Base-by-base conservation (phyloP, 2,329 filamentous ascomycete species). In the Verticillium alfalfae region DNA sequence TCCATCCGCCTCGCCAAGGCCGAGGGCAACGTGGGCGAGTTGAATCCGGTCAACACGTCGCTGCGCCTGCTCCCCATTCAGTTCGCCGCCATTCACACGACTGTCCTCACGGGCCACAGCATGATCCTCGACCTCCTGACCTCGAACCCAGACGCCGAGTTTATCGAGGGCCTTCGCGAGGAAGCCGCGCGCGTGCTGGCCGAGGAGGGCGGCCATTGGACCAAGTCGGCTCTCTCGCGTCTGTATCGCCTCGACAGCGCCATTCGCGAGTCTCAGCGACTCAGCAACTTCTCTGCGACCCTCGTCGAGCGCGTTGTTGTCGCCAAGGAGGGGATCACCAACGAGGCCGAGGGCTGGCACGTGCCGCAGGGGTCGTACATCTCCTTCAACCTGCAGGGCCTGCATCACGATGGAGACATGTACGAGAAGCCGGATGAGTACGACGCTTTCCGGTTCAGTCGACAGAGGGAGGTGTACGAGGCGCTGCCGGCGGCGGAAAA, bases 21-120 rank as follows among this genome's bases (percentile, higher is more conserved):
- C 0, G 83, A 85, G 60, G 73, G 73, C 6, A 73, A 73, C 4
- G 2, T 60, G 0, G 67, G 68, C 9, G 82, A 86, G 61, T 74
- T 84, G 26, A 71, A 80, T 31, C 77, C 83, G 0, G 67, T 73
- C 2, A 75, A 76, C 52, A 78, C 87, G 16, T 80, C 82, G 2
- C 78, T 81, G 63, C 76, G 81, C 15, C 70, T 87, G 5, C 71
- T 87, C 39, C 81, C 83, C 0, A 73, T 87, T 54, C 81, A 86
- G 67, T 86, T 87, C 63, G 84, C 83, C 2, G 80, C 83, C 18
- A 84, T 86, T 34, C 84, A 87, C 70, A 87, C 84, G 1, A 85
- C 84, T 0, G 77, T 80, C 7, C 66, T 85, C 13, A 84, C 83
- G 0, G 77, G 79, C 2, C 78, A 80, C 56, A 77, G 76, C 38